phyloP scores from a whole-genome alignment of 805 yeast genomes.

The Geotrichum ghanense region DNA sequence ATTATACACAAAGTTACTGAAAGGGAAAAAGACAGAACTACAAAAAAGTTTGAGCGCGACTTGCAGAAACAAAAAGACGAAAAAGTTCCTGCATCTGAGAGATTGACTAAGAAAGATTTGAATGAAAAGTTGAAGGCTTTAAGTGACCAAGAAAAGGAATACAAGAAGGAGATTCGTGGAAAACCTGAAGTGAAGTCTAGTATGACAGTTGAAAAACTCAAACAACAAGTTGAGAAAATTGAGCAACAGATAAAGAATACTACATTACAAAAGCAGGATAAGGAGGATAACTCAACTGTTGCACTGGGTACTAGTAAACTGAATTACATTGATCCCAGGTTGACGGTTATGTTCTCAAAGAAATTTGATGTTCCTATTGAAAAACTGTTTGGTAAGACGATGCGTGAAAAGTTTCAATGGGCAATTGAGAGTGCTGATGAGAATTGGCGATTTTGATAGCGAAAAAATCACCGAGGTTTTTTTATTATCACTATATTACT shows the following conservation, averaged over 20 bases:
- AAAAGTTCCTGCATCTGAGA: conserved; percentile 40
- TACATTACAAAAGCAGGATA: conserved; percentile 70
- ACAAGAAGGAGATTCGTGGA: conserved; percentile 47
- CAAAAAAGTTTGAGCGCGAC: conserved; percentile 60
- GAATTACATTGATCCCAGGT: conserved; percentile 90
- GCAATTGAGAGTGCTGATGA: conserved; percentile 87
- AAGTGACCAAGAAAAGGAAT: conserved; percentile 32
- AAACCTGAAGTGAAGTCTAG: conserved; percentile 37
- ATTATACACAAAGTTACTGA: conserved; percentile 51
- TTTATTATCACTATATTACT: too few relatives aligned
- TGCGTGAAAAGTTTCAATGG: conserved; percentile 90
- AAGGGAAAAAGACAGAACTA: conserved; percentile 52
- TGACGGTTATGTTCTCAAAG: conserved; percentile 81
- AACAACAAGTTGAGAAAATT: conserved; percentile 56
- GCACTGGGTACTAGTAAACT: conserved; percentile 88
- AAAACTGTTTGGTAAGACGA: conserved; percentile 79
- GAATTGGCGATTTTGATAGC: conserved; percentile 66
- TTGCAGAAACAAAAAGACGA: conserved; percentile 60
- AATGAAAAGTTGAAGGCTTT: conserved; percentile 47
- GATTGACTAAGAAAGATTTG: conserved; percentile 29
- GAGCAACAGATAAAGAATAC: conserved; percentile 63
- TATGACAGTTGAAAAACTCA: conserved; percentile 56
- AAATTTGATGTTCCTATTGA: conserved; percentile 83
- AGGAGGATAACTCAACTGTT: conserved; percentile 88
- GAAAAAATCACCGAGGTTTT: background rate